A percentile compares a stretch with the other conserved stretches of the same genome.
Evolutionary conservation across 345 rosid species (phyloP).

Genomic region (Geranium brycei): DNA sequence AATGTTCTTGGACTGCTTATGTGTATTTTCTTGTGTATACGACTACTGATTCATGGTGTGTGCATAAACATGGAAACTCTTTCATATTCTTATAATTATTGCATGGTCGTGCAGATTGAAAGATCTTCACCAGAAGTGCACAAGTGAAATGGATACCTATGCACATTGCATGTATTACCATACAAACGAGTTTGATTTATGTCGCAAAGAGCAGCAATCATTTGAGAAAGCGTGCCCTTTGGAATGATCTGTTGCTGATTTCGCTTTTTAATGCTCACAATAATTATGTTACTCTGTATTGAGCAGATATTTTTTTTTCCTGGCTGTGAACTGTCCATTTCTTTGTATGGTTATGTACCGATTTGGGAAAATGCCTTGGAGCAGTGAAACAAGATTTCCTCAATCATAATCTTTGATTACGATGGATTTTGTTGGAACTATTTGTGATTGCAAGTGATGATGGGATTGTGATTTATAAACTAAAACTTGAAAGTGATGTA

Average conservation of each 20-base stretch:
- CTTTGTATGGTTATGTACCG: not conserved
- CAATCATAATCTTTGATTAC: not conserved
- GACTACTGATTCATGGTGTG: too few species aligned
- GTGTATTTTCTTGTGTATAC: too few species aligned
- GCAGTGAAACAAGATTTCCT: not conserved
- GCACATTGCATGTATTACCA: constrained; percentile 94
- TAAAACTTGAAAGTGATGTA: too few species aligned
- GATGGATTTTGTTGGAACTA: too few species aligned
- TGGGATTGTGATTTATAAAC: too few species aligned
- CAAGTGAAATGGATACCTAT: constrained; percentile 77
- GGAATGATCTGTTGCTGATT: constrained; percentile 29
- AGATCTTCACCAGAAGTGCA: constrained; percentile 86
- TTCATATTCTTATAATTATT: too few species aligned
- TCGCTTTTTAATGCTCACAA: not conserved
- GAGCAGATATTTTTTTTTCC: not conserved
- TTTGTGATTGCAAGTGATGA: too few species aligned
- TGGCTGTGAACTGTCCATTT: not conserved
- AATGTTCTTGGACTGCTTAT: too few species aligned
- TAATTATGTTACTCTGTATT: not conserved
- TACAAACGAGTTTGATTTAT: constrained; percentile 87
- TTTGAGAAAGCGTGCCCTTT: constrained; percentile 90
- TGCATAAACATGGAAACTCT: too few species aligned
- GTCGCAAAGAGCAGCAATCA: constrained; percentile 92
- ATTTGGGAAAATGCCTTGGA: not conserved
- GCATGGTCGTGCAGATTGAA: constrained; percentile 44